Percentiles rank a stretch among this genome's conserved stretches.
Evolutionary conservation across 768 basidiomycete species (phyloP).

Genomic region (Pleurotus ostreatus): DNA sequence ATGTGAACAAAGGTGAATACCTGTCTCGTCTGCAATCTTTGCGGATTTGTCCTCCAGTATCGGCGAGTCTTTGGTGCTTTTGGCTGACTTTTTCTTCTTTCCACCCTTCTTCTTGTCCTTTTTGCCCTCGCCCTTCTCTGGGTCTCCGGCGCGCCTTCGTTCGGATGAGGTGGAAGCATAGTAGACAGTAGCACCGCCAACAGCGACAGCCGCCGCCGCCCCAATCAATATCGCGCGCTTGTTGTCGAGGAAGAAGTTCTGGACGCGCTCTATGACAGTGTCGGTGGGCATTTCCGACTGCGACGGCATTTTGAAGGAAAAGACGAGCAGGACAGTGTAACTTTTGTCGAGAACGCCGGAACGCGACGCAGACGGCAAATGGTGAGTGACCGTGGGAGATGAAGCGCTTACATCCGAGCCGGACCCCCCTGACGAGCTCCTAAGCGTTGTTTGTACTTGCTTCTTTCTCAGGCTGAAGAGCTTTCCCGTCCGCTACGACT

Average conservation of each 20-base stretch:
- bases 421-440: no score
- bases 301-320: background rate
- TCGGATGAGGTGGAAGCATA: slow-evolving; percentile 55
- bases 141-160: slow-evolving; percentile 26
- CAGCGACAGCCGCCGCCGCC: slow-evolving; percentile 66
- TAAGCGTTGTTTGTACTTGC: no score
- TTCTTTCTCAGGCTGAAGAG: no score
- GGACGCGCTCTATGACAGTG: slow-evolving; percentile 55
- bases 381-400: background rate
- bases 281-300: slow-evolving; percentile 1
- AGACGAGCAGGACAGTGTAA: background rate
- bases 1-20: slow-evolving; percentile 19
- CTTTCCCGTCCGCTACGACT: no score
- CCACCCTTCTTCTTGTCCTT: slow-evolving; percentile 44
- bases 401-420: no score
- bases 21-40: slow-evolving; percentile 29
- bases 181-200: slow-evolving; percentile 73
- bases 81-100: slow-evolving; percentile 56
- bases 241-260: slow-evolving; percentile 71
- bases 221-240: slow-evolving; percentile 72
- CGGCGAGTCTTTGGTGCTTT: slow-evolving; percentile 57
- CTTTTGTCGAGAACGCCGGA: background rate
- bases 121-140: slow-evolving; percentile 43
- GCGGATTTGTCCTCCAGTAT: slow-evolving; percentile 71
- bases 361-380: background rate